Evolutionary conservation across 2,329 filamentous ascomycete species (phyloP).

Genomic region (Trichoderma hamatum): DNA sequence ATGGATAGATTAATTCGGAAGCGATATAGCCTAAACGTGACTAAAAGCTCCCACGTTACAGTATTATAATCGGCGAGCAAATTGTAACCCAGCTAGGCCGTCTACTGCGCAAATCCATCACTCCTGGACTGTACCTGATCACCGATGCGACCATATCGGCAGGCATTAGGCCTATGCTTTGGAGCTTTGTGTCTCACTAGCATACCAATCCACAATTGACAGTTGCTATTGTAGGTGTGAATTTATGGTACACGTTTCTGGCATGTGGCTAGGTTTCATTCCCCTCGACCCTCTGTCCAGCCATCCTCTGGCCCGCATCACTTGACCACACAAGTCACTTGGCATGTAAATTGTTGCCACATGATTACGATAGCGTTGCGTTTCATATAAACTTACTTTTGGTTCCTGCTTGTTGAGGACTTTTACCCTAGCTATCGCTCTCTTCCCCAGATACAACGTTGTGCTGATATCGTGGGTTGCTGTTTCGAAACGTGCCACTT

Average conservation of each 20-base stretch:
- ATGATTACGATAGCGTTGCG: neutral
- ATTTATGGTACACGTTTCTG: neutral
- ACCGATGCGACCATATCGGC: neutral
- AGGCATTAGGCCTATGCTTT: neutral
- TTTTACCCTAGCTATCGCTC: neutral
- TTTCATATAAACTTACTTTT: neutral
- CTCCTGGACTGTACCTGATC: neutral
- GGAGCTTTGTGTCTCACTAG: neutral
- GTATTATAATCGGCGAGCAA: neutral
- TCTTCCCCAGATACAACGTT: conserved; percentile 17
- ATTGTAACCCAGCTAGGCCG: neutral
- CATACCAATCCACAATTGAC: neutral
- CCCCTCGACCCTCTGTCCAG: neutral
- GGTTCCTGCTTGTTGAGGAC: neutral
- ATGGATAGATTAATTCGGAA: neutral
- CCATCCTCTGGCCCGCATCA: neutral
- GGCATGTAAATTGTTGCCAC: neutral
- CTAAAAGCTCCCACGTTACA: conserved; percentile 6
- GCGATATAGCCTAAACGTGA: conserved; percentile 10
- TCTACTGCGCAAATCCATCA: neutral
- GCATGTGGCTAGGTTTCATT: neutral
- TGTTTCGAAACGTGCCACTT: conserved; percentile 13
- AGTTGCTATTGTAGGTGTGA: neutral
- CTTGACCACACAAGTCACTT: neutral
- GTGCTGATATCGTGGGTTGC: conserved; percentile 7